Evolutionary conservation across 2,329 filamentous ascomycete species (phyloP).

Genomic region (Penicillium glabrum): DNA sequence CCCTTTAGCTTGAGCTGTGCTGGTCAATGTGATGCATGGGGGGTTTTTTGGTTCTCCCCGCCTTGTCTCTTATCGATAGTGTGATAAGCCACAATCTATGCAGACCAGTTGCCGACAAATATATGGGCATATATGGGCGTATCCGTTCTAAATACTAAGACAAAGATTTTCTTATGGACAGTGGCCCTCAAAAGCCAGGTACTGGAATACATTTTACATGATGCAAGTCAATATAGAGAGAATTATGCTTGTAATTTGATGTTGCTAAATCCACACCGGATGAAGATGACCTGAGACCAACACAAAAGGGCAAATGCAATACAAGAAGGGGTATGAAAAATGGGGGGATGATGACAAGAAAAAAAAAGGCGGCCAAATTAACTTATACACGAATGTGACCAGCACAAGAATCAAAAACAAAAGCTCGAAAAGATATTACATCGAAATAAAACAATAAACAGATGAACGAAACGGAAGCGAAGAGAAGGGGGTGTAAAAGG

Average conservation of each 20-base stretch:
- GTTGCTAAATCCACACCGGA: constrained; percentile 18
- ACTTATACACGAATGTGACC: constrained; percentile 43
- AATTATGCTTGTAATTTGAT: constrained; percentile 21
- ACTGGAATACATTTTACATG: neutral
- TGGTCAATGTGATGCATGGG: neutral
- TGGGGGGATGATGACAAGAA: constrained; percentile 12
- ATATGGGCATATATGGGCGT: neutral
- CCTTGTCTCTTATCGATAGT: neutral
- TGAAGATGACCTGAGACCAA: constrained; percentile 23
- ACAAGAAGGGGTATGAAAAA: constrained; percentile 38
- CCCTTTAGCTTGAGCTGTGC: neutral
- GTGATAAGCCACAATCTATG: neutral
- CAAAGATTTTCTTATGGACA: no score
- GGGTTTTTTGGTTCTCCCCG: constrained; percentile 1
- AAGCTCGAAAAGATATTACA: constrained; percentile 32
- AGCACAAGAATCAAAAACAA: constrained; percentile 36
- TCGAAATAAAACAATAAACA: constrained; percentile 25
- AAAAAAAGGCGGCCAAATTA: constrained; percentile 27
- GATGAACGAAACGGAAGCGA: constrained; percentile 21
- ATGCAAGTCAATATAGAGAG: neutral
- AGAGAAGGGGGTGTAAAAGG: constrained; percentile 14
- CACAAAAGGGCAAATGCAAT: constrained; percentile 27
- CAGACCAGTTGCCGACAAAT: neutral
- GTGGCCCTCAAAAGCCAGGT: neutral
- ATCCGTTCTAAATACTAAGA: no score